A percentile compares a stretch with the other conserved stretches of the same genome.
phyloP scores from a whole-genome alignment of 2,329 filamentous ascomycete species.

The Neocucurbitaria cava region DNA sequence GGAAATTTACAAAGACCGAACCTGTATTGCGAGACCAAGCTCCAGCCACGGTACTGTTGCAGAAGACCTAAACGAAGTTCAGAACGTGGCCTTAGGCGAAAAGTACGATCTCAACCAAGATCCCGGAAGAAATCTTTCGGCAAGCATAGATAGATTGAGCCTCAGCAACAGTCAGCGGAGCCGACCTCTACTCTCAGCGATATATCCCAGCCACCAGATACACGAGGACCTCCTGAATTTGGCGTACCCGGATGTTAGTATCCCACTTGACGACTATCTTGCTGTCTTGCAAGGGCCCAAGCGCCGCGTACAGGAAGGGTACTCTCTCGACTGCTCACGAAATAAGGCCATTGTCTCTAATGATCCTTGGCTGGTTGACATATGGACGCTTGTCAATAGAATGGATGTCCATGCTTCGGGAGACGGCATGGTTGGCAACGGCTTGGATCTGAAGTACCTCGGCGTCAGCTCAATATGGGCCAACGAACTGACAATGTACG shows the following conservation, averaged over 20 bases:
- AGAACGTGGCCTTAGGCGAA: constrained; percentile 37
- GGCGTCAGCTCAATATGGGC: constrained; percentile 77
- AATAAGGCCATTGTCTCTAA: constrained; percentile 74
- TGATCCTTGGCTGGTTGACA: constrained; percentile 75
- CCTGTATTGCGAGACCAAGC: constrained; percentile 40
- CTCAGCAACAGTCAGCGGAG: constrained; percentile 43
- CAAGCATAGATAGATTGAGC: constrained; percentile 38
- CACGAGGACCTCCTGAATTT: constrained; percentile 48
- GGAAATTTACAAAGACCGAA: constrained; percentile 50
- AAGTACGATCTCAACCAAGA: constrained; percentile 35
- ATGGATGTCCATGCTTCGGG: constrained; percentile 68
- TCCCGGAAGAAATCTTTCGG: constrained; percentile 30
- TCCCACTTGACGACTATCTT: constrained; percentile 44
- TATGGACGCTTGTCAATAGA: constrained; percentile 81
- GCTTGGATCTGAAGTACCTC: constrained; percentile 76
- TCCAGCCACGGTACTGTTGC: constrained; percentile 37
- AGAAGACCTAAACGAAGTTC: constrained; percentile 44
- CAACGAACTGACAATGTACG: constrained; percentile 67
- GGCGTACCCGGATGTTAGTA: constrained; percentile 43
- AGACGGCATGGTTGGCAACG: constrained; percentile 73
- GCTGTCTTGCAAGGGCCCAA: constrained; percentile 52
- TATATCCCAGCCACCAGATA: constrained; percentile 41
- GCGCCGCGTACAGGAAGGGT: constrained; percentile 64
- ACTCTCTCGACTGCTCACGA: constrained; percentile 64
- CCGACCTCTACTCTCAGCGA: constrained; percentile 34